Conservation (phyloP, 176 grass and related monocot genomes). For the Carex kokanica region DNA sequence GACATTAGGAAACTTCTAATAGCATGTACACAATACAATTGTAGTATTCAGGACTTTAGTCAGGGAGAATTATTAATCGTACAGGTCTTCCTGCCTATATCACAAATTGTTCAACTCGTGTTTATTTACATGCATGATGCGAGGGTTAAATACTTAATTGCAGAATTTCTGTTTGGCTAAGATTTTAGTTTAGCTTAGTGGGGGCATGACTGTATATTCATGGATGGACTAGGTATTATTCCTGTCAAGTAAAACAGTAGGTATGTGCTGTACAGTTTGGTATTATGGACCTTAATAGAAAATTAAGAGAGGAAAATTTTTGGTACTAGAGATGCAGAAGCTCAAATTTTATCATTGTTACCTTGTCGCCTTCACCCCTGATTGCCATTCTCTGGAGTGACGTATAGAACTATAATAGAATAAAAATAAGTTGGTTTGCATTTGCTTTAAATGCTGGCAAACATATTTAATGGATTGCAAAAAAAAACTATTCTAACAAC, state of each 20-base stretch:
- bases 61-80: neutral
- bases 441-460: neutral
- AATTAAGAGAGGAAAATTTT: neutral
- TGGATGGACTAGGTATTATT: neutral
- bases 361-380: constrained; percentile 46
- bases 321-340: neutral
- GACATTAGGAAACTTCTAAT: neutral
- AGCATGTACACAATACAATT: neutral
- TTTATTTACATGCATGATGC: neutral
- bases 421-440: neutral
- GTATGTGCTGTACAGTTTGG: neutral
- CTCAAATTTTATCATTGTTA: constrained; percentile 30
- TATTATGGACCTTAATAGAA: neutral
- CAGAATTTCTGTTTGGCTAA: neutral
- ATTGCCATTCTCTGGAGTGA: constrained; percentile 1
- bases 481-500: neutral
- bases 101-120: neutral
- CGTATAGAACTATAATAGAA: constrained; percentile 1
- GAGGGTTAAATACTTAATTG: neutral
- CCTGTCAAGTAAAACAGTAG: neutral
- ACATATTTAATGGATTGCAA: neutral
- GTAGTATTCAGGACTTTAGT: neutral
- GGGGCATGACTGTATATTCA: neutral
- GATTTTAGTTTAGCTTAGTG: neutral
- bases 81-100: neutral